Conservation (phyloP, 305 asterid species). For the Ajuga reptans region DNA sequence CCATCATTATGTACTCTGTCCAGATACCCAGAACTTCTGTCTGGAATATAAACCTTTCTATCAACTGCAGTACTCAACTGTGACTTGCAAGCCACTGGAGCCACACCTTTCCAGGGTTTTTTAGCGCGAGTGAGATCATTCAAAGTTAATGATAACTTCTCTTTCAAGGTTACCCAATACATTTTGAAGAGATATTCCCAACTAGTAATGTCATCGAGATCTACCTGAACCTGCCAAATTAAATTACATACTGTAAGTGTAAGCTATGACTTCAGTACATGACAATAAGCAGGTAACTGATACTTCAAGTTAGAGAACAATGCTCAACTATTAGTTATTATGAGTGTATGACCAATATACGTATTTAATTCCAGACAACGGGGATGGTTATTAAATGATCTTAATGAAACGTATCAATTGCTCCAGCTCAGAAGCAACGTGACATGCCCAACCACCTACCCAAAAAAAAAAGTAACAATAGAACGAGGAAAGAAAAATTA, state of each 20-base stretch:
- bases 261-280: neutral
- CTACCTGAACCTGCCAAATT: conserved; percentile 54
- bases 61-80: conserved; percentile 25
- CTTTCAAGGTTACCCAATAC: conserved; percentile 64
- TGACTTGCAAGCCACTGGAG: conserved; percentile 29
- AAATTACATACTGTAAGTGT: conserved; percentile 9
- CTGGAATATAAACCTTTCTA: conserved; percentile 22
- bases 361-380: conserved; percentile 35
- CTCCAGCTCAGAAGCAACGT: neutral
- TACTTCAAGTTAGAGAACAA: conserved; percentile 4
- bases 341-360: conserved; percentile 11
- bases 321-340: neutral
- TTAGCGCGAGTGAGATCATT: conserved; percentile 58
- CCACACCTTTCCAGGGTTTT: conserved; percentile 42
- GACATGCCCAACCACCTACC: neutral
- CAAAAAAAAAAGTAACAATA: too few relatives aligned
- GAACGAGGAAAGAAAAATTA: neutral
- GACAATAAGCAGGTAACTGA: neutral
- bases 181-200: conserved; percentile 88
- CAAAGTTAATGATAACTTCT: conserved; percentile 47
- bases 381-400: neutral
- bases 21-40: conserved; percentile 24
- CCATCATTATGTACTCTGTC: conserved; percentile 27
- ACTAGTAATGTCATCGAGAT: conserved; percentile 72
- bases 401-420: neutral